A percentile compares a stretch with the other conserved stretches of the same genome.
Evolutionary conservation across 2,329 filamentous ascomycete species (phyloP).

Genomic region (Rhynchosporium agropyri): DNA sequence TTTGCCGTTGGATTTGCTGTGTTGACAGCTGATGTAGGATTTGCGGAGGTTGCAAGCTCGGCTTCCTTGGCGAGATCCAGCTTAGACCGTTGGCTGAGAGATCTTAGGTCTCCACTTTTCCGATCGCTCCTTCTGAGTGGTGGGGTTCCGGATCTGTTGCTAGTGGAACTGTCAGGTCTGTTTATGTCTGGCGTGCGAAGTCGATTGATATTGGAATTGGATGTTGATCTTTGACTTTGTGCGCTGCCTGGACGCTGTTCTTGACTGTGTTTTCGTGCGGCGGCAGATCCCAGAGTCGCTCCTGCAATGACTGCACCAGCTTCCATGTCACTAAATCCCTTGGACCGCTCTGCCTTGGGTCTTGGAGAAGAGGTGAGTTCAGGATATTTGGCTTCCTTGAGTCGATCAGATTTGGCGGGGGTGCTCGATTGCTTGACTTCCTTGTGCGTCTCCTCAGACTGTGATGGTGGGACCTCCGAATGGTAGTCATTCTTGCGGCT

Average conservation of each 20-base stretch:
- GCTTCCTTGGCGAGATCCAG: constrained; percentile 46
- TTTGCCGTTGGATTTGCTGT: constrained; percentile 77
- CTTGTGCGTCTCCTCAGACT: background rate
- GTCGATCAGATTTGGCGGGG: constrained; percentile 18
- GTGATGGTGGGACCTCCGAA: background rate
- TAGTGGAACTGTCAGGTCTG: constrained; percentile 64
- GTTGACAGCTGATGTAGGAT: constrained; percentile 48
- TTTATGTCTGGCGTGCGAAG: constrained; percentile 43
- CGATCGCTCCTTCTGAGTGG: constrained; percentile 71
- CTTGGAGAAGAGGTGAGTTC: constrained; percentile 34
- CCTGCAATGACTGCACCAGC: constrained; percentile 36
- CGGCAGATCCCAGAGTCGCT: constrained; percentile 38
- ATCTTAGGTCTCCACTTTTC: constrained; percentile 76
- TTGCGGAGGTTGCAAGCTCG: constrained; percentile 49
- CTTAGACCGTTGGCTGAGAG: constrained; percentile 59
- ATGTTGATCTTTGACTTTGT: constrained; percentile 36
- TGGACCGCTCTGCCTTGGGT: constrained; percentile 36
- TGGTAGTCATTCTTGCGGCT: background rate
- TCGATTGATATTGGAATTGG: constrained; percentile 41
- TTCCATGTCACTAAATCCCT: constrained; percentile 32
- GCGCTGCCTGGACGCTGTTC: constrained; percentile 39
- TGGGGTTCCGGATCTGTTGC: constrained; percentile 61
- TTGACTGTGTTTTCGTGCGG: constrained; percentile 38
- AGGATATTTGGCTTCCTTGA: constrained; percentile 37
- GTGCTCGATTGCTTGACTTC: constrained; percentile 4